These are phyloP conservation scores for Auricularia auricula-judae DNA, from an alignment of 768 basidiomycete genomes.

Conservation along the genomic window DNA sequence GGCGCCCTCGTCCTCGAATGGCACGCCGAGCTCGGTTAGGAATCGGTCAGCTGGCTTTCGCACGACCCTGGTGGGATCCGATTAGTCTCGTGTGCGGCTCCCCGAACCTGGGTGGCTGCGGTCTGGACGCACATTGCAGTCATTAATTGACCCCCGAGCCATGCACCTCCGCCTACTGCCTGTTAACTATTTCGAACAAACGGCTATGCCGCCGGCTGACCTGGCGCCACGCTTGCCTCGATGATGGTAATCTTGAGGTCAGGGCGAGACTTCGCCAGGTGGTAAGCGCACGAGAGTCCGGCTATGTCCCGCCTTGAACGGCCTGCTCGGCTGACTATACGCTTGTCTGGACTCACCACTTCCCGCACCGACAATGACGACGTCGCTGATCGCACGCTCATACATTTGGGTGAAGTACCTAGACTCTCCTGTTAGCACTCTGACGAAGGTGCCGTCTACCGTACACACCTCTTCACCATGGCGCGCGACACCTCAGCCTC, in stretches of 20 bases:
- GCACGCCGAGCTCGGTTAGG: constrained; percentile 55
- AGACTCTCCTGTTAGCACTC: neutral
- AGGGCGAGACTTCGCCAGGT: constrained; percentile 53
- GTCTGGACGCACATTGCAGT: constrained; percentile 44
- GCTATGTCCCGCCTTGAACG: constrained; percentile 13
- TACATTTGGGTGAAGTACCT: constrained; percentile 70
- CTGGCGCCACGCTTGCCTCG: constrained; percentile 72
- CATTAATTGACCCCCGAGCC: constrained; percentile 74
- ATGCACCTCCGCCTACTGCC: constrained; percentile 30
- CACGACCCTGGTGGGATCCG: constrained; percentile 26
- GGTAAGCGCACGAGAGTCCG: constrained; percentile 65
- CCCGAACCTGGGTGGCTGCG: neutral
- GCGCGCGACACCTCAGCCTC: constrained; percentile 61
- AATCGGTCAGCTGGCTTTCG: constrained; percentile 69
- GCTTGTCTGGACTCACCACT: constrained; percentile 6
- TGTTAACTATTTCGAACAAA: neutral
- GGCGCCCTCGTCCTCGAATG: constrained; percentile 66
- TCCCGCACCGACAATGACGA: constrained; percentile 68
- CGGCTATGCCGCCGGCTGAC: constrained; percentile 28
- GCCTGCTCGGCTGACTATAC: neutral
- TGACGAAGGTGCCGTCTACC: neutral
- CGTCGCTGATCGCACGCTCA: constrained; percentile 63
- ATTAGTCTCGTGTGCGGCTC: neutral
- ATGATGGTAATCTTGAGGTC: constrained; percentile 57
- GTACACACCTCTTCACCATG: constrained; percentile 56